Percentiles rank a stretch among this genome's conserved stretches.
Conservation (phyloP, 176 grass and related monocot genomes). For the Thinopyrum elongatum region DNA sequence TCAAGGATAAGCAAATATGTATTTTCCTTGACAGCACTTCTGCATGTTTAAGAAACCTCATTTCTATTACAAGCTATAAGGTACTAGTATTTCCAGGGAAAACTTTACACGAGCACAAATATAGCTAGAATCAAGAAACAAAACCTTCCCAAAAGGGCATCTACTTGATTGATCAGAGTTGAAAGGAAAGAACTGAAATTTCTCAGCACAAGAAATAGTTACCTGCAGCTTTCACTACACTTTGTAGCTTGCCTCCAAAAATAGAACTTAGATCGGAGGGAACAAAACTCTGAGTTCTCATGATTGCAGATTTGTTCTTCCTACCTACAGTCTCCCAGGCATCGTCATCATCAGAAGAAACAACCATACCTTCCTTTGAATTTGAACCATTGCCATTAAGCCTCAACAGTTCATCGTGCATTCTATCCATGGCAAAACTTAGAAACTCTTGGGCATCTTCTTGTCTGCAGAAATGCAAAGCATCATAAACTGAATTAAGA, state of each 20-base stretch:
- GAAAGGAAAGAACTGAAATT: neutral
- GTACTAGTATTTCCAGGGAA: neutral
- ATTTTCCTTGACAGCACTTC: neutral
- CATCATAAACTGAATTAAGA: constrained; percentile 31
- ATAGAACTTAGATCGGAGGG: constrained; percentile 90
- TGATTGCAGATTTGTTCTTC: constrained; percentile 92
- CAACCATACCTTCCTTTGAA: constrained; percentile 63
- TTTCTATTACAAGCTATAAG: constrained; percentile 18
- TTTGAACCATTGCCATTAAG: constrained; percentile 55
- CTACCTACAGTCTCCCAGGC: constrained; percentile 97
- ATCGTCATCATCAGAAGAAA: constrained; percentile 77
- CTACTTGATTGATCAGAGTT: neutral
- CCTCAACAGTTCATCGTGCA: constrained; percentile 95
- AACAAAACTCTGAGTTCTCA: constrained; percentile 85
- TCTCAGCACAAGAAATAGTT: constrained; percentile 23
- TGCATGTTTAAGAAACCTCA: constrained; percentile 4
- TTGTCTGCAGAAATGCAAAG: constrained; percentile 61
- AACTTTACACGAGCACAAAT: neutral
- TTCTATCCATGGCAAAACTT: constrained; percentile 89
- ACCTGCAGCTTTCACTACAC: constrained; percentile 87
- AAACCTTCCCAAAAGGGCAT: neutral
- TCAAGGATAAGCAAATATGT: neutral
- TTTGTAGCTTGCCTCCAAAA: constrained; percentile 92
- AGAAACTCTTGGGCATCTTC: constrained; percentile 99
- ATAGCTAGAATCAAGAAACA: neutral